Evolutionary conservation across 1,284 basidiomycete species (phyloP).

Genomic region (Pseudozyma thailandica): DNA sequence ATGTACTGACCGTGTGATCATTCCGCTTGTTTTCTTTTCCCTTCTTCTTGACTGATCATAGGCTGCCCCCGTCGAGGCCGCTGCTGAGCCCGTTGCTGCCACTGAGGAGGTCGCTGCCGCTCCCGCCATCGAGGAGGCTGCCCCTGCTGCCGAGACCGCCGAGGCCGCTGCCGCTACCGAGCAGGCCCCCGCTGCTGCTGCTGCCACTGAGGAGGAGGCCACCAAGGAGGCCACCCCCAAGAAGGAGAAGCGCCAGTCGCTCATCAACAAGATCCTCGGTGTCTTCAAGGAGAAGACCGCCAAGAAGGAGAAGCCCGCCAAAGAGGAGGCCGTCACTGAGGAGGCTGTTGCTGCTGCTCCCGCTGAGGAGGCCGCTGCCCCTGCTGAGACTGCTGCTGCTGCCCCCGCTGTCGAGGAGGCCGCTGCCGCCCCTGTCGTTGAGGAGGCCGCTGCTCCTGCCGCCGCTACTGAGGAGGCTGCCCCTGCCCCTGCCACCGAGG

Average conservation of each 20-base stretch:
- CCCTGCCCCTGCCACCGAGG: constrained; percentile 17
- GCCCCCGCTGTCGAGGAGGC: constrained; percentile 32
- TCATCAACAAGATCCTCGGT: constrained; percentile 53
- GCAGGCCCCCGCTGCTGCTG: constrained; percentile 13
- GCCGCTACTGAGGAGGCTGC: constrained; percentile 23
- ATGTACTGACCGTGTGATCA: background rate
- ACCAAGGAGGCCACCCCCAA: constrained; percentile 53
- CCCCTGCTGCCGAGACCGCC: constrained; percentile 16
- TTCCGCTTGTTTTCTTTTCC: background rate
- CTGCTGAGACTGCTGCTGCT: constrained; percentile 18
- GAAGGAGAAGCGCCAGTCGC: constrained; percentile 62
- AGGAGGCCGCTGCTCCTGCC: constrained; percentile 34
- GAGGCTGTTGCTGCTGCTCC: constrained; percentile 40
- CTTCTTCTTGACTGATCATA: background rate
- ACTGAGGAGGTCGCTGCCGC: constrained; percentile 33
- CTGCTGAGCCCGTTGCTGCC: constrained; percentile 26
- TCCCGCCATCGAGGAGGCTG: constrained; percentile 13
- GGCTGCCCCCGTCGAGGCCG: constrained; percentile 3
- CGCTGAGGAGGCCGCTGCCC: constrained; percentile 22
- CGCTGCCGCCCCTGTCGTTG: constrained; percentile 20
- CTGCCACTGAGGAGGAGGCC: no score
- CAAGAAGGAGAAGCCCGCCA: constrained; percentile 49
- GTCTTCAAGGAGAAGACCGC: constrained; percentile 56
- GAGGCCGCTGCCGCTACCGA: constrained; percentile 34
- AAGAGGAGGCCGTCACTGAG: constrained; percentile 40